Evolutionary conservation across 176 grass and related monocot species (phyloP).

Genomic region (Elaeis guineensis): DNA sequence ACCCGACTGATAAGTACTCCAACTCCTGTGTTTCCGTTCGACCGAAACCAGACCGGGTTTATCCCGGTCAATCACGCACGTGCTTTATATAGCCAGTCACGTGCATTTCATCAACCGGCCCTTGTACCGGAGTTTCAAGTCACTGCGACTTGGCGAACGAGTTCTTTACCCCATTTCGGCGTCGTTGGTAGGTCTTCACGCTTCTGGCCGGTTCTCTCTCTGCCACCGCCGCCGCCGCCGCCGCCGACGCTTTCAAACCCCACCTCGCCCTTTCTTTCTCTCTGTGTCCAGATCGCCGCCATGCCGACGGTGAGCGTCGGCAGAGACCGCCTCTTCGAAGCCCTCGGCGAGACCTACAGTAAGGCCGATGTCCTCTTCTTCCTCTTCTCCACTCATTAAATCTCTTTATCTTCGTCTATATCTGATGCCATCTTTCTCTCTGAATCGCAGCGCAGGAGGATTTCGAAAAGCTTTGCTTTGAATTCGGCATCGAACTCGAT

Average conservation of each 20-base stretch:
- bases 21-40: too few species aligned
- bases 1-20: too few species aligned
- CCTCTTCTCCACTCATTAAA: conserved; percentile 1
- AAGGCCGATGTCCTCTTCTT: neutral
- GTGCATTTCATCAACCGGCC: too few species aligned
- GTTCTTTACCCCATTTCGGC: too few species aligned
- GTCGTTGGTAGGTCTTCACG: too few species aligned
- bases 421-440: neutral
- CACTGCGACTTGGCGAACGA: too few species aligned
- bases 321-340: conserved; percentile 52
- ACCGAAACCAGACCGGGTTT: too few species aligned
- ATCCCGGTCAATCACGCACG: too few species aligned
- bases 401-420: neutral
- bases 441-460: conserved; percentile 57
- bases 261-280: neutral
- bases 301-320: conserved; percentile 72
- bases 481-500: conserved; percentile 97
- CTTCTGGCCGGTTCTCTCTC: too few species aligned
- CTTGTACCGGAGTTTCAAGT: too few species aligned
- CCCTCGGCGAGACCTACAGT: conserved; percentile 54
- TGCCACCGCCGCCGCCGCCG: neutral
- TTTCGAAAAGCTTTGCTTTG: conserved; percentile 78
- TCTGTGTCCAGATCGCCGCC: neutral
- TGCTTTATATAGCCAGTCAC: too few species aligned
- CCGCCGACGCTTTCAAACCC: neutral